phyloP scores from a whole-genome alignment of 2,329 filamentous ascomycete species.

The Simplicillium aogashimaense region DNA sequence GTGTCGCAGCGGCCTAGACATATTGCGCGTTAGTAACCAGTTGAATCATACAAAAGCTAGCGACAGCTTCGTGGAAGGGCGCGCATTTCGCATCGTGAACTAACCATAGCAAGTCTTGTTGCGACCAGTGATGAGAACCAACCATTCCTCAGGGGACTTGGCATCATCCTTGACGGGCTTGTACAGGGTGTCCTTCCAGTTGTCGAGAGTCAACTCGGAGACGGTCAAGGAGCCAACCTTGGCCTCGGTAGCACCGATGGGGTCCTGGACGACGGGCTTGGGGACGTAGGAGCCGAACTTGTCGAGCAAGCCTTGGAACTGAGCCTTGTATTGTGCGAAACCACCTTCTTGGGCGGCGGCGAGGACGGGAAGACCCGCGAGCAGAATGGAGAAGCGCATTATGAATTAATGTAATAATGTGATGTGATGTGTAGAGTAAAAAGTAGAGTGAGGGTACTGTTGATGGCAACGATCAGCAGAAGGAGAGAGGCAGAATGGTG shows the following conservation, averaged over 20 bases:
- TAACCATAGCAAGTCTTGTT: constrained; percentile 69
- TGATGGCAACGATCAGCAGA: not conserved
- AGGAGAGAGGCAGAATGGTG: not conserved
- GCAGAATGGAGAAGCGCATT: constrained; percentile 46
- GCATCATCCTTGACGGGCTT: constrained; percentile 47
- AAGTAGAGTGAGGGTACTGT: no score
- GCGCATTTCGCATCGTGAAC: no score
- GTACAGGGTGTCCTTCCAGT: constrained; percentile 62
- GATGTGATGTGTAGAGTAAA: constrained; percentile 2
- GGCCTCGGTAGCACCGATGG: constrained; percentile 29
- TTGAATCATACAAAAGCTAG: not conserved
- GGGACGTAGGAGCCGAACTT: constrained; percentile 45
- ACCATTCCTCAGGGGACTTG: constrained; percentile 63
- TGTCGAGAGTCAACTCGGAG: constrained; percentile 50
- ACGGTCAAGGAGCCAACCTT: constrained; percentile 31
- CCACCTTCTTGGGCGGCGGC: constrained; percentile 40
- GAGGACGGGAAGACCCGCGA: constrained; percentile 47
- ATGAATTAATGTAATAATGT: constrained; percentile 13
- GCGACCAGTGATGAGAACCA: constrained; percentile 62
- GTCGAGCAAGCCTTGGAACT: constrained; percentile 55
- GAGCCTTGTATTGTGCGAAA: constrained; percentile 49
- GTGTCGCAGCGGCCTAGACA: constrained; percentile 51
- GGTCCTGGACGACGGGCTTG: constrained; percentile 30
- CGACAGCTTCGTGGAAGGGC: not conserved
- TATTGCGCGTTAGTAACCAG: constrained; percentile 10